phyloP scores from a whole-genome alignment of 768 basidiomycete genomes.

The Lactarius evosmus region DNA sequence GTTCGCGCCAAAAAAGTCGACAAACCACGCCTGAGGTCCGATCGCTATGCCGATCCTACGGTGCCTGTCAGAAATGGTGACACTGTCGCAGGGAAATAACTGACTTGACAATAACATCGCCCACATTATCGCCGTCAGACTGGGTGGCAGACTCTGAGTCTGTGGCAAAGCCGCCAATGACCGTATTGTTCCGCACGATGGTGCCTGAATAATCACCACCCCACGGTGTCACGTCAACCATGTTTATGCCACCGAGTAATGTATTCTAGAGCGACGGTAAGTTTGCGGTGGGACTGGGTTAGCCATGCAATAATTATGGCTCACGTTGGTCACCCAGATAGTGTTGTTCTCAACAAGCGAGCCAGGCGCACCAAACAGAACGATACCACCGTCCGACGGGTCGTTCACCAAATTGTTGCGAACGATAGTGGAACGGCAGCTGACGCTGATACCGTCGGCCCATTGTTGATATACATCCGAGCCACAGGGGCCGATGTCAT shows the following conservation, averaged over 20 bases:
- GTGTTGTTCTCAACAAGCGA: slow-evolving; percentile 73
- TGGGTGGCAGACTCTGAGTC: slow-evolving; percentile 39
- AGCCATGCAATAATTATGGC: slow-evolving; percentile 30
- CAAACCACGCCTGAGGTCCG: slow-evolving; percentile 77
- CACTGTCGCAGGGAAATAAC: slow-evolving; percentile 29
- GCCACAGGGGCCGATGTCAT: slow-evolving; percentile 81
- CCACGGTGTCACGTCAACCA: slow-evolving; percentile 72
- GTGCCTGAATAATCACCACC: slow-evolving; percentile 62
- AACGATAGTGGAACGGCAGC: slow-evolving; percentile 59
- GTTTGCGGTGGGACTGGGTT: neutral
- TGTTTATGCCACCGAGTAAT: slow-evolving; percentile 70
- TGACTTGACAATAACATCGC: slow-evolving; percentile 69
- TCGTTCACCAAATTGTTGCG: slow-evolving; percentile 67
- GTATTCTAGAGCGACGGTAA: slow-evolving; percentile 47
- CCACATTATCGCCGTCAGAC: slow-evolving; percentile 51
- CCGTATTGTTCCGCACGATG: slow-evolving; percentile 61
- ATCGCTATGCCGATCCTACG: slow-evolving; percentile 75
- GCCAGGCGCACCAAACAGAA: slow-evolving; percentile 73
- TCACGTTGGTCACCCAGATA: slow-evolving; percentile 64
- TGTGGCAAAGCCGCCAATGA: slow-evolving; percentile 68
- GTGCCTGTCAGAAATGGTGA: slow-evolving; percentile 10
- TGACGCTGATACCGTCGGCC: slow-evolving; percentile 80
- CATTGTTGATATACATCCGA: slow-evolving; percentile 62
- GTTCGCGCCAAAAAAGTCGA: slow-evolving; percentile 51
- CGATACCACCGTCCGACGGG: slow-evolving; percentile 78